Evolutionary conservation across 2,329 filamentous ascomycete species (phyloP).

Genomic region (Pestalotiopsis sp.): DNA sequence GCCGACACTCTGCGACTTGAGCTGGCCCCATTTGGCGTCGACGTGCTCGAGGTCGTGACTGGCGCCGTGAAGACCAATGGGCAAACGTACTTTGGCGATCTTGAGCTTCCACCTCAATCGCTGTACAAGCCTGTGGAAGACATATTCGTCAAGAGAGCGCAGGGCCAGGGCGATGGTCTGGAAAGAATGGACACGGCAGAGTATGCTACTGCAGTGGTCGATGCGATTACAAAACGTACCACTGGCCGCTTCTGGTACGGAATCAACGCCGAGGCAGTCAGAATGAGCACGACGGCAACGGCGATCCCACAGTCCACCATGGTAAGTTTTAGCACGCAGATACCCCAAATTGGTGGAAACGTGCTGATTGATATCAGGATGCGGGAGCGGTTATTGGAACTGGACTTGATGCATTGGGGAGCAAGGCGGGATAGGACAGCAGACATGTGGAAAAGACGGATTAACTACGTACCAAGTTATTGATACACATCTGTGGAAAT

Average conservation of each 20-base stretch:
- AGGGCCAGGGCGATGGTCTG: constrained; percentile 22
- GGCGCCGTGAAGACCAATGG: constrained; percentile 27
- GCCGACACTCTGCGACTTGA: constrained; percentile 30
- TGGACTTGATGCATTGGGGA: constrained; percentile 23
- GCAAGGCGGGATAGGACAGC: not conserved
- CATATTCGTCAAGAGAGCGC: constrained; percentile 22
- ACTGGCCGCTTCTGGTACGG: constrained; percentile 26
- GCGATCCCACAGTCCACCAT: constrained; percentile 22
- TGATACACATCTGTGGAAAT: too few species aligned
- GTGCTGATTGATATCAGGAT: constrained; percentile 22
- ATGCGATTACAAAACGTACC: constrained; percentile 20
- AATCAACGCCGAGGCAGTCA: constrained; percentile 19
- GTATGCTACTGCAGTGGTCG: constrained; percentile 23
- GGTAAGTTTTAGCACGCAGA: constrained; percentile 13
- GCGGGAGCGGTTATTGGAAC: constrained; percentile 23
- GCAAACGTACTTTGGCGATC: constrained; percentile 29
- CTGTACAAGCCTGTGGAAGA: constrained; percentile 26
- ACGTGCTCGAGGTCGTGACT: constrained; percentile 28
- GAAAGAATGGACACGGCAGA: constrained; percentile 25
- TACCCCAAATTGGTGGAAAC: not conserved
- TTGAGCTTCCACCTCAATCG: constrained; percentile 23
- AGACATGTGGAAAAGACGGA: too few species aligned
- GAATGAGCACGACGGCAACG: constrained; percentile 22
- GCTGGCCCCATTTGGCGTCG: constrained; percentile 28
- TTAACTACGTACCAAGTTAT: too few species aligned